Evolutionary conservation across 2,329 filamentous ascomycete species (phyloP), one percentile per base, ranked within the genome.

Genomic region (Colletotrichum sublineola): DNA sequence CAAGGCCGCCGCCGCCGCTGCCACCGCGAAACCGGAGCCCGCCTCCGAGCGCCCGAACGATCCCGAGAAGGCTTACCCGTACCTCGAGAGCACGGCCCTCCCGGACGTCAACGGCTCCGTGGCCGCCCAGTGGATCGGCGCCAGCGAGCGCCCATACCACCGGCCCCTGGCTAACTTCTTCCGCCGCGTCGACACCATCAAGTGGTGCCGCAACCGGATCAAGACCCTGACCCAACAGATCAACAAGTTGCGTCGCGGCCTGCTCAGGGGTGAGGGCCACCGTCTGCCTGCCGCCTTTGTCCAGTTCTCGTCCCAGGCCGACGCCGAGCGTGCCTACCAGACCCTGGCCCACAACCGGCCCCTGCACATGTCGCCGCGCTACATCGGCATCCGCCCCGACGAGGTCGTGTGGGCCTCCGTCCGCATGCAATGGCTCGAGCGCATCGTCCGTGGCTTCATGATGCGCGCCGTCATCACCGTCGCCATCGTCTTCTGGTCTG

Each of bases 151-250:
- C 38, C 95, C 95, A 1, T 91, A 92, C 2, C 95, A 97, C 79
- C 79, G 86, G 0, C 84, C 88, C 7, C 81, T 96, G 31, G 89
- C 88, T 20, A 86, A 93, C 58, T 88, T 95, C 75, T 93, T 95
- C 76, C 92, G 94, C 79, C 96, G 97, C 81, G 95, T 98, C 24
- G 96, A 99, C 82, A 97, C 95, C 0, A 98, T 99, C 81, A 91
- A 96, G 74, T 98, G 93, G 93, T 93, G 91, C 74, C 92, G 96
- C 62, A 85, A 87, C 1, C 78, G 82, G 5, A 77, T 85, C 2
- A 80, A 81, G 36, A 78, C 83, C 2, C 76, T 85, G 18, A 84
- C 84, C 58, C 73, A 78, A 0, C 79, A 82, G 20, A 85, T 85
- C 40, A 81, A 77, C 73, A 93, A 97, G 81, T 89, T 98, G 64